These are phyloP conservation scores for Vigna reflexopilosa DNA, from an alignment of 306 rosid genomes.

Conservation along the genomic window DNA sequence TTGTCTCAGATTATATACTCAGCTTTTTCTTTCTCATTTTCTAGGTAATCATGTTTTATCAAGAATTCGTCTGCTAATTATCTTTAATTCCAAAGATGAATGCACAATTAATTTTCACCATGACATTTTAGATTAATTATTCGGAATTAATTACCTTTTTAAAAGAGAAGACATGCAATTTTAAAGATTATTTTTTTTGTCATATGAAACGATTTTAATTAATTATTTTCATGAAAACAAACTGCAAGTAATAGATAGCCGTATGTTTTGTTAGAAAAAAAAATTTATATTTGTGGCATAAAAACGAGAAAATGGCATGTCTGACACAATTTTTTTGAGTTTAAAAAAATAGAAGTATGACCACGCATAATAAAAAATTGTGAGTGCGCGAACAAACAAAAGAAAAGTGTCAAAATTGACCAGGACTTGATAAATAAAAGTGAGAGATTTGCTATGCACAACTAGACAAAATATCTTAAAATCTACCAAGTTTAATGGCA, in stretches of 20 bases:
- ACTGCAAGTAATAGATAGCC: not conserved
- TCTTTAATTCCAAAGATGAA: too few species aligned
- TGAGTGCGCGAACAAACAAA: not conserved
- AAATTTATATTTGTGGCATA: not conserved
- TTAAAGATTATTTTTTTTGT: too few species aligned
- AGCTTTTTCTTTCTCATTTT: too few species aligned
- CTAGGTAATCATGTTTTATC: too few species aligned
- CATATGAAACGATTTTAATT: not conserved
- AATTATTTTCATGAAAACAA: not conserved
- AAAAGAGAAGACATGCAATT: not conserved
- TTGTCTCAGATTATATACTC: too few species aligned
- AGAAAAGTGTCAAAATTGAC: conserved; percentile 18
- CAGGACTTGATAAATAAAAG: not conserved
- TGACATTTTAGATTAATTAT: not conserved
- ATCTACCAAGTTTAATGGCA: not conserved
- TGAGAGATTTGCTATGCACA: not conserved
- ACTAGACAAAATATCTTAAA: not conserved
- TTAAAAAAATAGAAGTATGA: not conserved
- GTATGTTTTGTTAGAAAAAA: not conserved
- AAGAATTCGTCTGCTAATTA: too few species aligned
- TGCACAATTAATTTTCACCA: not conserved
- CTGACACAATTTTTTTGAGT: not conserved
- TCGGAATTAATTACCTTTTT: not conserved
- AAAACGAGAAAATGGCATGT: not conserved
- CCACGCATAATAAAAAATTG: not conserved